A percentile compares a stretch with the other conserved stretches of the same genome.
Evolutionary conservation across 2,329 filamentous ascomycete genomes (phyloP).

Genomic region (Ascochyta koolunga): DNA sequence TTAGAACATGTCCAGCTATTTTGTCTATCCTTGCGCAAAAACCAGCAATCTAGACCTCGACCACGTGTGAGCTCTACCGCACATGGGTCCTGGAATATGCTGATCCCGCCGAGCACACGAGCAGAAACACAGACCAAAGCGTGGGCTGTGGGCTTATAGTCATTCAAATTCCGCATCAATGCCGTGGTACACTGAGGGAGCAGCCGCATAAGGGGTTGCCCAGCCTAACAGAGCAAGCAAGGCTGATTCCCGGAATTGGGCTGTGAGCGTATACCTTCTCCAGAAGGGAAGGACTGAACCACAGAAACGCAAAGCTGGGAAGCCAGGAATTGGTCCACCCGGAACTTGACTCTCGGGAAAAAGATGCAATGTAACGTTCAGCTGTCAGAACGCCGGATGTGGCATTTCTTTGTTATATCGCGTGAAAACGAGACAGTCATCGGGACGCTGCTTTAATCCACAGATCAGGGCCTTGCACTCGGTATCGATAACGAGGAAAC

Average conservation of each 20-base stretch:
- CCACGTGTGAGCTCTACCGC: background rate
- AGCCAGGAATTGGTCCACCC: background rate
- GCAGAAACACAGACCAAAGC: background rate
- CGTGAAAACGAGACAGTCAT: background rate
- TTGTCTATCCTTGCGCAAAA: background rate
- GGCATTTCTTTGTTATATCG: constrained; percentile 6
- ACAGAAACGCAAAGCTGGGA: background rate
- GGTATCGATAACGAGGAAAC: background rate
- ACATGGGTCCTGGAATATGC: background rate
- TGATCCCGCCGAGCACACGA: background rate
- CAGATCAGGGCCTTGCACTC: background rate
- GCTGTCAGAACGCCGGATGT: background rate
- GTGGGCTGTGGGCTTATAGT: background rate
- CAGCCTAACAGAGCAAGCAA: background rate
- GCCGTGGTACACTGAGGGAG: background rate
- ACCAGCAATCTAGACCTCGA: background rate
- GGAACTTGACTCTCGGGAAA: background rate
- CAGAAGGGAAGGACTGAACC: background rate
- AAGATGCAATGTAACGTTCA: background rate
- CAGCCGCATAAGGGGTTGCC: background rate
- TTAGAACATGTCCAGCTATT: background rate
- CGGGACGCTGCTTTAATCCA: background rate
- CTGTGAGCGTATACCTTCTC: background rate
- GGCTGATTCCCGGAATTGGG: background rate
- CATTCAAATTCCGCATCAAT: background rate